These are phyloP conservation scores for Termitomyces sp. DNA, from an alignment of 1,284 basidiomycete genomes.

Conservation along the genomic window DNA sequence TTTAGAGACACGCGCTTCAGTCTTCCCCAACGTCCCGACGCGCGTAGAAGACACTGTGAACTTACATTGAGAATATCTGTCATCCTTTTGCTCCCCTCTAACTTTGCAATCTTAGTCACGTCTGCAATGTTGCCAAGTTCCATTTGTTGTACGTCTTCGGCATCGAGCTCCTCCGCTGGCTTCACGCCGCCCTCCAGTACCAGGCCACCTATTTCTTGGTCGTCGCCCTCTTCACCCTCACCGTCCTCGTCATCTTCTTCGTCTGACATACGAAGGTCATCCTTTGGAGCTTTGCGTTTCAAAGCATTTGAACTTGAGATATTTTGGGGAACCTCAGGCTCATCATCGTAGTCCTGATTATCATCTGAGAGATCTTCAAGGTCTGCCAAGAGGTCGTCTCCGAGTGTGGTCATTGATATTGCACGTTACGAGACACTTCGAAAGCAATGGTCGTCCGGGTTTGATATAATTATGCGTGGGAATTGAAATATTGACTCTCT, in stretches of 20 bases:
- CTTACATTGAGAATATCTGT: slow-evolving; percentile 76
- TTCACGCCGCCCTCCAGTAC: slow-evolving; percentile 86
- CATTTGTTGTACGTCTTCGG: slow-evolving; percentile 89
- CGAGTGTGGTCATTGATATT: slow-evolving; percentile 59
- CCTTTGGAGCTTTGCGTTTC: slow-evolving; percentile 60
- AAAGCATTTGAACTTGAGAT: slow-evolving; percentile 35
- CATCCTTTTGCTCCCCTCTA: slow-evolving; percentile 85
- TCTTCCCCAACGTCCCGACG: not conserved
- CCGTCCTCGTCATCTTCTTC: slow-evolving; percentile 30
- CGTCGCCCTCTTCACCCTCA: slow-evolving; percentile 37
- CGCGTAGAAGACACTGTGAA: not conserved
- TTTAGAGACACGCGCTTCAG: slow-evolving; percentile 27
- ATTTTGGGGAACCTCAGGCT: slow-evolving; percentile 25
- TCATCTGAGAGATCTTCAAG: slow-evolving; percentile 74
- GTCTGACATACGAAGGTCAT: slow-evolving; percentile 41
- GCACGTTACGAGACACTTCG: too few relatives aligned
- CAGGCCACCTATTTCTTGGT: slow-evolving; percentile 49
- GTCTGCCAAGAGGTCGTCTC: slow-evolving; percentile 86
- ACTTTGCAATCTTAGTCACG: slow-evolving; percentile 81
- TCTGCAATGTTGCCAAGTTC: slow-evolving; percentile 81
- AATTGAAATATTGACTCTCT: not conserved
- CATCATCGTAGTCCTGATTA: slow-evolving; percentile 50
- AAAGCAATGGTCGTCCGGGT: too few relatives aligned
- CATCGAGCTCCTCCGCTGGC: slow-evolving; percentile 91
- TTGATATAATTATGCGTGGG: not conserved